Evolutionary conservation across 768 basidiomycete species (phyloP).

Genomic region (Lactarius vividus): DNA sequence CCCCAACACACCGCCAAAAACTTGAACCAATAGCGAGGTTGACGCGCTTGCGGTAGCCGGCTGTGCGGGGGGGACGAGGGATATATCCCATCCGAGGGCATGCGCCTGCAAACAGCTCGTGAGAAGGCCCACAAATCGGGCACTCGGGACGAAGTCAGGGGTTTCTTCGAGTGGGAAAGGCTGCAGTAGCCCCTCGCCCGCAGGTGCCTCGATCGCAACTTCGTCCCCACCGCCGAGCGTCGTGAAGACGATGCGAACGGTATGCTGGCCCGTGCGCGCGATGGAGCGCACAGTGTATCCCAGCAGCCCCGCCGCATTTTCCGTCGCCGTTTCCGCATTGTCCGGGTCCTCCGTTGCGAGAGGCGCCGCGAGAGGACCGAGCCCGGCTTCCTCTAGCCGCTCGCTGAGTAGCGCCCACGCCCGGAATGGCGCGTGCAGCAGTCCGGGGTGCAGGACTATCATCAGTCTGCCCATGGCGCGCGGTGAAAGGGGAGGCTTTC

Average conservation of each 20-base stretch:
- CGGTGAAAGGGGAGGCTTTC: conserved; percentile 34
- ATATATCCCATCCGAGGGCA: conserved; percentile 64
- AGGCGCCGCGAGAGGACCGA: conserved; percentile 54
- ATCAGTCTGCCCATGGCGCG: conserved; percentile 53
- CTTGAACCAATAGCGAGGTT: conserved; percentile 52
- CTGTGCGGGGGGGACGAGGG: conserved; percentile 53
- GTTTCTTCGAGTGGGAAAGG: conserved; percentile 44
- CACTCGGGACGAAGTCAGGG: conserved; percentile 45
- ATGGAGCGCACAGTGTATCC: conserved; percentile 49
- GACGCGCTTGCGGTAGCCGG: conserved; percentile 63
- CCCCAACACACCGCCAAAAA: conserved; percentile 56
- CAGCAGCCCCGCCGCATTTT: conserved; percentile 40
- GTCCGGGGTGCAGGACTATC: conserved; percentile 56
- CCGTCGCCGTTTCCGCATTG: conserved; percentile 34
- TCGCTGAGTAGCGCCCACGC: conserved; percentile 61
- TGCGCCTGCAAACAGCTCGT: conserved; percentile 62
- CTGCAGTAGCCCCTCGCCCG: conserved; percentile 46
- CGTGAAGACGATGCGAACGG: conserved; percentile 45
- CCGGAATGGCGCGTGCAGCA: conserved; percentile 54
- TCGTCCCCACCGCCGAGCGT: conserved; percentile 32
- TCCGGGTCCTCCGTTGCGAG: conserved; percentile 38
- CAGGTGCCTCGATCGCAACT: conserved; percentile 43
- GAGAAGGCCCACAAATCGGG: conserved; percentile 54
- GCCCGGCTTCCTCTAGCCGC: conserved; percentile 51
- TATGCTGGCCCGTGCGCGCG: conserved; percentile 40